Evolutionary conservation across 176 grass and related monocot species (phyloP).

Genomic region (Echinochloa phyllopogon): DNA sequence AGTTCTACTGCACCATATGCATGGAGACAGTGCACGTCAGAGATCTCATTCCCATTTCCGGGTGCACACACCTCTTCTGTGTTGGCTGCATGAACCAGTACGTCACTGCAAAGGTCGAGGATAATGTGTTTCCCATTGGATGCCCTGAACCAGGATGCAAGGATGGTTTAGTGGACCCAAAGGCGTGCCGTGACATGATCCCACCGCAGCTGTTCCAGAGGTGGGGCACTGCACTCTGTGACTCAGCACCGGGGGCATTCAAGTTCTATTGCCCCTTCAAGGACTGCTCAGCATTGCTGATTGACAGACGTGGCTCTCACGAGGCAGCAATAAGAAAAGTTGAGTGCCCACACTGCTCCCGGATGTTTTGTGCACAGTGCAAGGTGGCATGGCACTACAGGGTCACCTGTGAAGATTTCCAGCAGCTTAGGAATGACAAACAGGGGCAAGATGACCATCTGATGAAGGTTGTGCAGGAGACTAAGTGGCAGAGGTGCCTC

Average conservation of each 20-base stretch:
- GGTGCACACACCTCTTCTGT: conserved; percentile 66
- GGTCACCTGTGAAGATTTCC: conserved; percentile 30
- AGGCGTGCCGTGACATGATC: conserved; percentile 50
- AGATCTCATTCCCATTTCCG: conserved; percentile 45
- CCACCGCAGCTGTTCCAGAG: conserved; percentile 40
- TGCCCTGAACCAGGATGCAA: conserved; percentile 56
- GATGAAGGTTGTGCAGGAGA: neutral
- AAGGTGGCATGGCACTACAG: conserved; percentile 74
- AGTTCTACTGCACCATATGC: conserved; percentile 66
- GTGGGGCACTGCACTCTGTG: conserved; percentile 58
- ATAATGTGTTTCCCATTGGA: conserved; percentile 44
- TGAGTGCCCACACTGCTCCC: conserved; percentile 63
- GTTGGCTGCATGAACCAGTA: conserved; percentile 58
- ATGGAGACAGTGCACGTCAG: conserved; percentile 43
- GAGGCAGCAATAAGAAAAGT: conserved; percentile 27
- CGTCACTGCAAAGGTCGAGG: conserved; percentile 53
- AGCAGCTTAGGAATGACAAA: neutral
- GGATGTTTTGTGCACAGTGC: conserved; percentile 68
- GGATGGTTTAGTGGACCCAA: conserved; percentile 48
- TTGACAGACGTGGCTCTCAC: conserved; percentile 19
- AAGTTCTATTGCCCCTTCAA: conserved; percentile 76
- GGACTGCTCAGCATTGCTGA: conserved; percentile 60
- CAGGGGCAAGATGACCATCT: neutral
- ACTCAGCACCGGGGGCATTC: conserved; percentile 36
- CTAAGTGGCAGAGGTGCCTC: neutral